Evolutionary conservation across 768 basidiomycete species (phyloP).

Genomic region (Leccinellum rugosiceps): DNA sequence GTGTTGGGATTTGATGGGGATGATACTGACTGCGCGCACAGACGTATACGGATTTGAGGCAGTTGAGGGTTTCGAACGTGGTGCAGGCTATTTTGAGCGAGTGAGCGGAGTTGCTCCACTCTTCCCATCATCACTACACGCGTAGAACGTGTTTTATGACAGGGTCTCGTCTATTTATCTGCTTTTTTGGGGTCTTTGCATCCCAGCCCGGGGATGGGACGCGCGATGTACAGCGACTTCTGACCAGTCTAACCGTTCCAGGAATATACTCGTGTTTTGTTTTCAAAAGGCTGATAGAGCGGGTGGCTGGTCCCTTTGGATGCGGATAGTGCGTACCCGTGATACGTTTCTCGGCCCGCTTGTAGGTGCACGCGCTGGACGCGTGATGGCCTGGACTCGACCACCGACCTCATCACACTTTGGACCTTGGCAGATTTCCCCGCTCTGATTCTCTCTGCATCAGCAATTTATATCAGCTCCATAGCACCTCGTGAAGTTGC

Average conservation of each 20-base stretch:
- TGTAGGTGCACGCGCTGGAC: neutral
- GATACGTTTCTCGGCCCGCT: neutral
- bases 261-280: neutral
- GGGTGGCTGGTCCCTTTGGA: neutral
- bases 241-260: neutral
- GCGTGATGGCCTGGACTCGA: neutral
- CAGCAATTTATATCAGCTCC: too few species aligned
- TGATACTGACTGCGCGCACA: slow-evolving; percentile 31
- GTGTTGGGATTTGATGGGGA: neutral
- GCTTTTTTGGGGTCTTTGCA: neutral
- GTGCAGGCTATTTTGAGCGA: slow-evolving; percentile 86
- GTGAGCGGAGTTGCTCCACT: neutral
- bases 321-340: neutral
- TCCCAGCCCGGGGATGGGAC: neutral
- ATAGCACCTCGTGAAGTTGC: too few species aligned
- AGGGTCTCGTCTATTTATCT: neutral
- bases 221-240: neutral
- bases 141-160: neutral
- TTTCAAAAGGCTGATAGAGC: neutral
- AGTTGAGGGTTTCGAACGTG: slow-evolving; percentile 87
- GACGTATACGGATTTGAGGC: slow-evolving; percentile 96
- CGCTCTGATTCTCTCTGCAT: too few species aligned
- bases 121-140: neutral
- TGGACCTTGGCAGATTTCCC: too few species aligned
- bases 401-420: too few species aligned